Evolutionary conservation across 371 early-diverging fungal species (phyloP), one percentile per base, ranked within the genome.

Genomic region (Mortierella sp.): DNA sequence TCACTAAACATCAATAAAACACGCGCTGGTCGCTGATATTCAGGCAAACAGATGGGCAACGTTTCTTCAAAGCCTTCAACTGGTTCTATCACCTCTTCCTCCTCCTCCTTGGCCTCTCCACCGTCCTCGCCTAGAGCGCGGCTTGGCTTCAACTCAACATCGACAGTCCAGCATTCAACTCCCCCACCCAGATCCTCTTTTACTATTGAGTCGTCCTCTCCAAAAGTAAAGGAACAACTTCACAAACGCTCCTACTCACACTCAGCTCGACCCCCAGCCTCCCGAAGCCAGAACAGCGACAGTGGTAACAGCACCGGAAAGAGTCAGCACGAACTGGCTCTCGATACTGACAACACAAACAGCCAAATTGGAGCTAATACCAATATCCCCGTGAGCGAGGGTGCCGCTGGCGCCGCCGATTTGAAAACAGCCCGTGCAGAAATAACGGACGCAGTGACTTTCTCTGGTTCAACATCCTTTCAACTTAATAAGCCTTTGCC

Each of bases 21-120:
- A 22, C 59, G 45, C 57, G 39, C 64, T 35, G 45, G 39, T 43
- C 57, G 8, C 28, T 54, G 39, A 40, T n/a, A 62, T 12, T 24
- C 52, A 39, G 26, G 57, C 49, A 63, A 32, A 67, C 74, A 73
- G 66, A 79, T 72, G 75, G 80, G 75, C 59, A 75, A 71, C 75
- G 72, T 65, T 61, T 55, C 75, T 51, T 79, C 79, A 63, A 79
- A 79, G 47, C 62, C 57, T 24, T 70, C 63, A 8, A 35, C 49
- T n/a, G 51, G 43, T 37, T 35, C 66, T 18, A 18, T 58, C n/a
- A 28, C 45, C 35, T 66, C 67, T 12, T 32, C 72, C 47, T 63
- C 72, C 55, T 30, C 57, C 39, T 30, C 59, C 26, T 0, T 39
- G 26, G 26, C 55, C 64, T 62, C 57, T 30, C 20, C 51, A n/a